Conservation (phyloP, 106 monocot species). For the Iris macrosiphon region DNA sequence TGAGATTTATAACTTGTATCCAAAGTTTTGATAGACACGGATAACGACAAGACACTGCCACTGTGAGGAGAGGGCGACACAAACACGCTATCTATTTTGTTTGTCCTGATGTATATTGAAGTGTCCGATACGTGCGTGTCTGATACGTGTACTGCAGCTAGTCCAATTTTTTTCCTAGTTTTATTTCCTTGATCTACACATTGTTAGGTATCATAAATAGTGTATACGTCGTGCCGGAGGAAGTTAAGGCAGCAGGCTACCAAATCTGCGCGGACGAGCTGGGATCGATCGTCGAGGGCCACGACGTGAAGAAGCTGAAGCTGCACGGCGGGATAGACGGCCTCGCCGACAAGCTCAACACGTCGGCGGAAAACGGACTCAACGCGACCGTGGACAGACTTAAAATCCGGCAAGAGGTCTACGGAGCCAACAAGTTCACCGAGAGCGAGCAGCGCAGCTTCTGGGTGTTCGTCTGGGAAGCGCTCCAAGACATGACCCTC, state of each 20-base stretch:
- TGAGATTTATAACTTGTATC: too few relatives aligned
- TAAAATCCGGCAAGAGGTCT: constrained; percentile 19
- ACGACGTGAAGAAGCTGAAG: constrained; percentile 22
- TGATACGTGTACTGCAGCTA: too few relatives aligned
- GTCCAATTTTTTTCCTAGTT: too few relatives aligned
- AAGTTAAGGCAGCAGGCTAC: constrained; percentile 32
- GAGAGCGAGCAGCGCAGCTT: constrained; percentile 25
- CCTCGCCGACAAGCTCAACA: constrained; percentile 19
- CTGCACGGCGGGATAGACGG: constrained; percentile 23
- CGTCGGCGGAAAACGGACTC: constrained; percentile 19
- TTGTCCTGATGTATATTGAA: too few relatives aligned
- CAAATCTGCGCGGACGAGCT: constrained; percentile 31
- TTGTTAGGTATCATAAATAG: constrained; percentile 17
- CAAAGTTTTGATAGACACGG: constrained; percentile 2
- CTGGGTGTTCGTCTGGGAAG: constrained; percentile 39
- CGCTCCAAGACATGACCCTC: constrained; percentile 40
- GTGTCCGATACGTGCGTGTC: too few relatives aligned
- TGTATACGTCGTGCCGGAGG: constrained; percentile 20
- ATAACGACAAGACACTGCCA: too few relatives aligned
- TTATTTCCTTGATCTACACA: too few relatives aligned
- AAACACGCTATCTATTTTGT: too few relatives aligned
- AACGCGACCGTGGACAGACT: constrained; percentile 6
- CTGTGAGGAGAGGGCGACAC: too few relatives aligned
- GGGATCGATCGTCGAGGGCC: constrained; percentile 36
- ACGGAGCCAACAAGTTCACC: constrained; percentile 35